phyloP scores from a whole-genome alignment of 176 grass and related monocot genomes.

The Aegilops bicornis region DNA sequence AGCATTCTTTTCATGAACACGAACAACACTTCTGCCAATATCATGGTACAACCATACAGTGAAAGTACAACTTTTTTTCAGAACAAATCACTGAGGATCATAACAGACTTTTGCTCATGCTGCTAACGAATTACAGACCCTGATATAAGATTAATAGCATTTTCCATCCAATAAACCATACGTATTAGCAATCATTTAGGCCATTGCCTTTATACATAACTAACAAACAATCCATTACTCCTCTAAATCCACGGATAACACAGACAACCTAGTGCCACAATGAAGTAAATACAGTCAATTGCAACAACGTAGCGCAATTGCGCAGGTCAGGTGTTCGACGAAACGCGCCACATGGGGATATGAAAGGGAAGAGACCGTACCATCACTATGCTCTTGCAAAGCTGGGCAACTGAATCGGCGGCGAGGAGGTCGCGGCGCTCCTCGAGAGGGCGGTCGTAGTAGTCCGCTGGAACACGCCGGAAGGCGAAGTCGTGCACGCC shows the following conservation, averaged over 20 bases:
- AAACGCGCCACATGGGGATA: constrained; percentile 29
- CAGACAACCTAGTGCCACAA: constrained; percentile 14
- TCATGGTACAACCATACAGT: not conserved
- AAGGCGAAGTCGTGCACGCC: constrained; percentile 71
- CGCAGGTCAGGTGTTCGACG: constrained; percentile 31
- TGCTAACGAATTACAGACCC: not conserved
- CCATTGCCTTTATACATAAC: not conserved
- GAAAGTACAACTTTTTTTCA: not conserved
- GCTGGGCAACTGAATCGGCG: constrained; percentile 60
- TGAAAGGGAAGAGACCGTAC: constrained; percentile 27
- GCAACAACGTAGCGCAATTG: not conserved
- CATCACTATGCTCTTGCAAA: constrained; percentile 97
- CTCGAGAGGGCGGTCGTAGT: constrained; percentile 73
- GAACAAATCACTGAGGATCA: not conserved
- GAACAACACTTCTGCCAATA: not conserved
- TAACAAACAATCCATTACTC: not conserved
- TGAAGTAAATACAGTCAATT: not conserved
- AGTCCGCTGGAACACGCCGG: constrained; percentile 70
- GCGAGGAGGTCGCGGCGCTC: constrained; percentile 58
- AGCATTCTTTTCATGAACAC: not conserved
- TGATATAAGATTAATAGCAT: not conserved
- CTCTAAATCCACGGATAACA: not conserved
- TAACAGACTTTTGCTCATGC: not conserved
- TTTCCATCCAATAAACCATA: not conserved
- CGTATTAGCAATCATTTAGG: not conserved